Percentiles rank a stretch among this genome's conserved stretches.
phyloP scores from a whole-genome alignment of 1,284 basidiomycete genomes.

The Lignosus rhinocerotis region DNA sequence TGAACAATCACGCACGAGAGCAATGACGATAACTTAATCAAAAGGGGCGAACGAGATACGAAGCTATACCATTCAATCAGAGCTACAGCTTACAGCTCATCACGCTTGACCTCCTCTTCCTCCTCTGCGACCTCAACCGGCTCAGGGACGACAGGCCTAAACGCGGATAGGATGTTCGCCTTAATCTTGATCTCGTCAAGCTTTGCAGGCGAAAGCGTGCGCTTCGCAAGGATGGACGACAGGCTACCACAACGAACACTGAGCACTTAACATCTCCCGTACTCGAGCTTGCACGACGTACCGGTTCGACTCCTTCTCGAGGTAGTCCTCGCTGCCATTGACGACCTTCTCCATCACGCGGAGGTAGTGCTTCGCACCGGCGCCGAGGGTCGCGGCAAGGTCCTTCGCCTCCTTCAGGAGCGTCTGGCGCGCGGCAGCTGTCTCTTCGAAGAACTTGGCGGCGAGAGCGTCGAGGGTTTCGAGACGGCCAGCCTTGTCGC shows the following conservation, averaged over 20 bases:
- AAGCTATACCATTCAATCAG: background rate
- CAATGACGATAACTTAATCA: conserved; percentile 3
- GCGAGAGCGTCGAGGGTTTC: conserved; percentile 80
- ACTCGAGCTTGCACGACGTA: conserved; percentile 38
- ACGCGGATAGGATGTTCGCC: conserved; percentile 82
- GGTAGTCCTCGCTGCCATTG: conserved; percentile 72
- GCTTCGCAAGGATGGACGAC: conserved; percentile 71
- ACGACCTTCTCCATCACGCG: conserved; percentile 90
- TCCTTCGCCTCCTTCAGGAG: conserved; percentile 64
- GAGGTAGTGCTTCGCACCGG: conserved; percentile 79
- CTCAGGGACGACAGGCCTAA: conserved; percentile 51
- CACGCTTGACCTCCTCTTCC: conserved; percentile 40
- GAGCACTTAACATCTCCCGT: background rate
- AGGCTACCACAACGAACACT: conserved; percentile 43
- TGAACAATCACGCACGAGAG: background rate
- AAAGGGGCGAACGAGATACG: background rate
- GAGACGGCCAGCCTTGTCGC: conserved; percentile 82
- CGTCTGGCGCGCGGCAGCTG: conserved; percentile 54
- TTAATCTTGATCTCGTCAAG: conserved; percentile 94
- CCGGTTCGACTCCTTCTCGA: conserved; percentile 87
- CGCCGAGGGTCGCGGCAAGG: conserved; percentile 48
- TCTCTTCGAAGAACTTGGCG: conserved; percentile 71
- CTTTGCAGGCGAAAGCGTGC: conserved; percentile 73
- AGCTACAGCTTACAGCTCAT: conserved; percentile 23
- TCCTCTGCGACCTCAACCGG: conserved; percentile 40